Evolutionary conservation across 2,329 filamentous ascomycete species (phyloP), one percentile per base, ranked within the genome.

Genomic region (Aspergillus sp.): DNA sequence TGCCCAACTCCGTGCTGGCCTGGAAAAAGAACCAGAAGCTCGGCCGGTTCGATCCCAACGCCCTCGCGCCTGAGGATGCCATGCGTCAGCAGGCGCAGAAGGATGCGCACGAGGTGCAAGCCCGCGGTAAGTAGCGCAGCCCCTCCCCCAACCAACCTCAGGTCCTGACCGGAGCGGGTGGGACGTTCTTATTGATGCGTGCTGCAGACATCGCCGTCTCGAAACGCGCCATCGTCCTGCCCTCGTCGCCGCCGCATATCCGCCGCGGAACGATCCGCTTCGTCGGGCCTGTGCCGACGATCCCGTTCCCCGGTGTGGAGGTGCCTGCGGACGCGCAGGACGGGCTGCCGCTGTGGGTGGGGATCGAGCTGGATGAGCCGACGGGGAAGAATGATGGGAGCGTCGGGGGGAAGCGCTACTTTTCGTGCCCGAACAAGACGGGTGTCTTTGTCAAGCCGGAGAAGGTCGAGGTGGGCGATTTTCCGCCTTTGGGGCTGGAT

Each of bases 11-110:
- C 3, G 94, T 99, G 13, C 82, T 97, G 20, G 89, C 92, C 5
- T 97, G 91, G 91, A 99, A 99, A 76, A 93, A 89, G 76, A 78
- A 85, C n/a, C 87, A 96, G 72, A 92, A 95, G 70, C 83, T 97
- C n/a, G 94, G 94, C 47, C 89, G 94, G 32, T 99, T 99, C 74
- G 91, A 97, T 68, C 94, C 94, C 11, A 81, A 87, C 62, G 90
- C 91, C 6, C 85, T 88, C 16, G 84, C 80, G 55, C 82, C 88
- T 19, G 87, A 91, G 68, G 80, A 89, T 67, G 82, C 89, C 58
- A 89, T 89, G 69, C 77, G 88, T 52, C 80, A 82, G 14, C 86
- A 86, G 36, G 81, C 87, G 40, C 80, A 86, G 59, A 82, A 83
- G 51, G 75, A 77, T 53, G 54, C 54, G 5, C 50, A 52, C 10